Evolutionary conservation across 1,284 basidiomycete species (phyloP).

Genomic region (Sphagnurus paluster): DNA sequence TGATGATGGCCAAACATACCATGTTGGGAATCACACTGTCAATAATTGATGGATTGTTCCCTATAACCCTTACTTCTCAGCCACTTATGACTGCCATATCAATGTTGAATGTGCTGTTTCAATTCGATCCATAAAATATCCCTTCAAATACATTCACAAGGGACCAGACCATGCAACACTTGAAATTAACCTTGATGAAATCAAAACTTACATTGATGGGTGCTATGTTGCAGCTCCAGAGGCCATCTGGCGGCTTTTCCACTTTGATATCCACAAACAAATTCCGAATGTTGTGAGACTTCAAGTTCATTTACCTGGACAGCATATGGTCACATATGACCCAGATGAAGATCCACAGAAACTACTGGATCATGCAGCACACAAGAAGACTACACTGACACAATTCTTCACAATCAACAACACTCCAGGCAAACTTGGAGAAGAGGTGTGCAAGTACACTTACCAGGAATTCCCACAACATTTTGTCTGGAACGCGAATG

Average conservation of each 20-base stretch:
- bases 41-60: slow-evolving; percentile 32
- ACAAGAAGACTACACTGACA: neutral
- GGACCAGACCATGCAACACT: slow-evolving; percentile 34
- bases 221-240: slow-evolving; percentile 32
- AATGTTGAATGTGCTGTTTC: slow-evolving; percentile 31
- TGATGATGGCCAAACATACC: slow-evolving; percentile 32
- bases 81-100: slow-evolving; percentile 40
- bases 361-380: neutral
- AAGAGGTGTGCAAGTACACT: slow-evolving; percentile 9
- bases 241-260: slow-evolving; percentile 32
- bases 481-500: slow-evolving; percentile 16
- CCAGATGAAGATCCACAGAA: neutral
- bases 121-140: slow-evolving; percentile 35
- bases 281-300: slow-evolving; percentile 32
- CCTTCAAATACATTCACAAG: slow-evolving; percentile 45
- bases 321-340: slow-evolving; percentile 34
- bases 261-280: slow-evolving; percentile 33
- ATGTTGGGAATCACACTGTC: slow-evolving; percentile 21
- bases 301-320: slow-evolving; percentile 33
- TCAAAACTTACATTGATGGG: slow-evolving; percentile 15
- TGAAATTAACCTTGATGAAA: slow-evolving; percentile 30
- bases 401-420: slow-evolving; percentile 21
- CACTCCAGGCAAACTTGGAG: slow-evolving; percentile 21
- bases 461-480: slow-evolving; percentile 38
- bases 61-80: slow-evolving; percentile 29